Conservation (phyloP, 768 basidiomycete species). For the Mycena kentingensis region DNA sequence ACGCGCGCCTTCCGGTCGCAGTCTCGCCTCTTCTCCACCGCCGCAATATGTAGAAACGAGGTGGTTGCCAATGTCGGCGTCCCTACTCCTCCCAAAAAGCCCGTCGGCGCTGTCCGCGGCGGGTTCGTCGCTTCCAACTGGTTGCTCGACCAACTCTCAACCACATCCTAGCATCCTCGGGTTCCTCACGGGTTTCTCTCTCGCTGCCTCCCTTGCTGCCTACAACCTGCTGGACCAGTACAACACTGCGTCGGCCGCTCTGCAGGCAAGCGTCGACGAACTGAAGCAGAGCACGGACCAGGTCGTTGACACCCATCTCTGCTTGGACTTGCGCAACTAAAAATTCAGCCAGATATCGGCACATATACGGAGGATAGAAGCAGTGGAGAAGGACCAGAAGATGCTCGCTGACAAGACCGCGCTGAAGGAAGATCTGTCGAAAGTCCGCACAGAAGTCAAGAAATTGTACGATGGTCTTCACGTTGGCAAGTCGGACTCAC, state of each 20-base stretch:
- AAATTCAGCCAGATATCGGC: slow-evolving; percentile 61
- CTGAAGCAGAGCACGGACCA: slow-evolving; percentile 82
- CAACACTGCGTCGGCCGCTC: slow-evolving; percentile 80
- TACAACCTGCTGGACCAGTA: slow-evolving; percentile 91
- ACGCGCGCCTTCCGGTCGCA: slow-evolving; percentile 8
- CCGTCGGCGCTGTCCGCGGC: slow-evolving; percentile 72
- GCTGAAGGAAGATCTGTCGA: slow-evolving; percentile 78
- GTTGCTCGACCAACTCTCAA: slow-evolving; percentile 7
- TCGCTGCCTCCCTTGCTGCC: slow-evolving; percentile 83
- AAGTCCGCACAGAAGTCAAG: slow-evolving; percentile 79
- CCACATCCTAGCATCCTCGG: slow-evolving; percentile 63
- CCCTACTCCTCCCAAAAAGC: slow-evolving; percentile 63
- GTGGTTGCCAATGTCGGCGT: slow-evolving; percentile 53
- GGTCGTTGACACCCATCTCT: slow-evolving; percentile 43
- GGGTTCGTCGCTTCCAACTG: slow-evolving; percentile 41
- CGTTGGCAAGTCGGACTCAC: slow-evolving; percentile 52
- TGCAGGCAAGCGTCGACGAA: slow-evolving; percentile 87
- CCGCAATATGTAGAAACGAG: slow-evolving; percentile 46
- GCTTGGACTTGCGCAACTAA: neutral
- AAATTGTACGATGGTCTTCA: slow-evolving; percentile 84
- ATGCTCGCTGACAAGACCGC: slow-evolving; percentile 65
- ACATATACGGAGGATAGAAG: slow-evolving; percentile 82
- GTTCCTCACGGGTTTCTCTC: slow-evolving; percentile 86
- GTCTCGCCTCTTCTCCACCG: slow-evolving; percentile 47
- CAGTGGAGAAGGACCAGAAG: slow-evolving; percentile 88